Percentiles rank a stretch among this genome's conserved stretches.
Evolutionary conservation across 164 flowering plant genomes (phyloP).

Genomic region (Vitis riparia): DNA sequence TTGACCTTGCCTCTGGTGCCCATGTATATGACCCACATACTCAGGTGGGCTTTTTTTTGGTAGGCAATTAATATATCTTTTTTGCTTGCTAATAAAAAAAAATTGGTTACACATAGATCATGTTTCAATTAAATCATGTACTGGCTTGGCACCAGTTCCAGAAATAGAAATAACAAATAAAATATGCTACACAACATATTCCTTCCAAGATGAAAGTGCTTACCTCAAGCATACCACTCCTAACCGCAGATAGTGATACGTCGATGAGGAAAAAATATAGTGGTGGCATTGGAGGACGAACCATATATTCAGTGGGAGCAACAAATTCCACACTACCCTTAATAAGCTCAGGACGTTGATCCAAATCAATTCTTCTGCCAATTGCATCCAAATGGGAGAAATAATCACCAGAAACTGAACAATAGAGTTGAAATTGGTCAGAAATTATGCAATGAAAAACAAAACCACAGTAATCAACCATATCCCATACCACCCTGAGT

Average conservation of each 20-base stretch:
- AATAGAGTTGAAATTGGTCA: slow-evolving; percentile 19
- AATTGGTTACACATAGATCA: too few species aligned
- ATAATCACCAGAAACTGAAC: slow-evolving; percentile 87
- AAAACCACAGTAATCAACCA: neutral
- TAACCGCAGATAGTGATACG: slow-evolving; percentile 82
- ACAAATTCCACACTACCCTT: slow-evolving; percentile 96
- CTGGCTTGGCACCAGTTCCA: too few species aligned
- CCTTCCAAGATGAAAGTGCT: slow-evolving; percentile 15
- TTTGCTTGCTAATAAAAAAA: too few species aligned
- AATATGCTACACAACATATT: neutral
- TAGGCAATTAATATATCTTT: too few species aligned
- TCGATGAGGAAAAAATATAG: slow-evolving; percentile 93
- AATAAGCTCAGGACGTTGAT: slow-evolving; percentile 88
- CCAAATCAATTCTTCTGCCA: slow-evolving; percentile 81
- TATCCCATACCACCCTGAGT: neutral
- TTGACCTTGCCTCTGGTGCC: too few species aligned
- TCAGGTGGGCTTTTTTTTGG: too few species aligned
- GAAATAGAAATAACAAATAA: too few species aligned
- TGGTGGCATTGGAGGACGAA: slow-evolving; percentile 99
- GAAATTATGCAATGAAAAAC: neutral
- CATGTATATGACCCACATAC: too few species aligned
- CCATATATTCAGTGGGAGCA: slow-evolving; percentile 99
- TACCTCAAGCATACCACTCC: slow-evolving; percentile 99
- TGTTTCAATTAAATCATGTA: too few species aligned
- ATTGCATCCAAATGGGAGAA: slow-evolving; percentile 79